A percentile compares a stretch with the other conserved stretches of the same genome.
Conservation (phyloP, 192 early-diverging fungal genomes). For the Coemansia sp. region DNA sequence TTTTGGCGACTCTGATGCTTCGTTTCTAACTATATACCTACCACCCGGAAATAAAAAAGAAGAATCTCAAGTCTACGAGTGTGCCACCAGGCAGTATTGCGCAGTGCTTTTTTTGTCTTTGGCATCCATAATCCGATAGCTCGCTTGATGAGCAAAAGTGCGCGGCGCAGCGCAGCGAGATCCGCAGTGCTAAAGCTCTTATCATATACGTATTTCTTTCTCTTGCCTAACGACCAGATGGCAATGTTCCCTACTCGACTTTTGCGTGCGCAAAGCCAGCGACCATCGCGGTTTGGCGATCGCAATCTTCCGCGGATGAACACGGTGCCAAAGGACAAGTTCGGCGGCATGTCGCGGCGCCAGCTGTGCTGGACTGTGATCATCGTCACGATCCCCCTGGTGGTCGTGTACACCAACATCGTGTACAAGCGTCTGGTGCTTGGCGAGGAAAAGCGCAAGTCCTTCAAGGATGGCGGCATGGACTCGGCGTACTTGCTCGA, state of each 20-base stretch:
- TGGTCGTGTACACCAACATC: conserved; percentile 40
- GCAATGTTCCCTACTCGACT: conserved; percentile 40
- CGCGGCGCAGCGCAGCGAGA: too few species aligned
- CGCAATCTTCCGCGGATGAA: conserved; percentile 37
- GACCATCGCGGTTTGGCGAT: conserved; percentile 32
- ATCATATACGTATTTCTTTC: too few species aligned
- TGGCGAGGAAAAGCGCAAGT: conserved; percentile 40
- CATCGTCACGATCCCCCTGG: conserved; percentile 49
- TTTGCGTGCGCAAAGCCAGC: conserved; percentile 22
- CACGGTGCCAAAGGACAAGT: conserved; percentile 31
- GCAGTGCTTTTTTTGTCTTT: too few species aligned
- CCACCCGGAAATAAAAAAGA: conserved; percentile 11
- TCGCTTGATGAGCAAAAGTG: too few species aligned
- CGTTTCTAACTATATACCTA: conserved; percentile 10
- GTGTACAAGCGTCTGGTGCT: conserved; percentile 52
- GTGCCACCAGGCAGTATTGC: too few species aligned
- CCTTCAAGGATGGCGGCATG: conserved; percentile 40
- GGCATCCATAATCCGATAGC: too few species aligned
- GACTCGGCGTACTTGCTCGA: conserved; percentile 38
- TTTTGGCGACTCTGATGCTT: conserved; percentile 7
- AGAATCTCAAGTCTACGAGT: not conserved
- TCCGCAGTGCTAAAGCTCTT: too few species aligned
- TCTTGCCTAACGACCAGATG: not conserved
- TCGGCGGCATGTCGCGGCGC: conserved; percentile 43
- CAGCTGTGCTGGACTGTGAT: conserved; percentile 55